These are phyloP conservation scores for Astraeus odoratus DNA, from an alignment of 768 basidiomycete genomes.

Conservation along the genomic window DNA sequence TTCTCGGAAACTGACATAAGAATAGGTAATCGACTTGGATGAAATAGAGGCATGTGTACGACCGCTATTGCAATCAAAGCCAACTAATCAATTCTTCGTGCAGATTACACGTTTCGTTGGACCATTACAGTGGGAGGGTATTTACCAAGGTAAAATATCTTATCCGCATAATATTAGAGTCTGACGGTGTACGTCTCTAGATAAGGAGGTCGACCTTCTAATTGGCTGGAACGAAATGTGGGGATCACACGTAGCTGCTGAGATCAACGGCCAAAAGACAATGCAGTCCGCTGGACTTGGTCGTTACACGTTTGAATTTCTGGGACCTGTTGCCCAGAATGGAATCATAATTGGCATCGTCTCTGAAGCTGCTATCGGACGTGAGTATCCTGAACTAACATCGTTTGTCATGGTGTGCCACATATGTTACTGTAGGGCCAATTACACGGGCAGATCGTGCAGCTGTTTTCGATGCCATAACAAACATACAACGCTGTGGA, in stretches of 20 bases:
- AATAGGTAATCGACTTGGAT: constrained; percentile 23
- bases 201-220: constrained; percentile 20
- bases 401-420: constrained; percentile 1
- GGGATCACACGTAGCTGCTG: constrained; percentile 17
- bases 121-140: constrained; percentile 22
- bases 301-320: constrained; percentile 23
- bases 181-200: constrained; percentile 10
- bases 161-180: neutral
- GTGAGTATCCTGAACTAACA: constrained; percentile 12
- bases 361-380: constrained; percentile 23
- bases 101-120: constrained; percentile 21
- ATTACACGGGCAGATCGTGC: constrained; percentile 19
- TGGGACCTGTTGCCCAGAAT: constrained; percentile 25
- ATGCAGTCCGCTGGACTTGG: constrained; percentile 22
- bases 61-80: neutral
- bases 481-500: constrained; percentile 26
- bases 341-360: constrained; percentile 26
- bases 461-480: constrained; percentile 24
- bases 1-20: constrained; percentile 2
- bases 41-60: constrained; percentile 22
- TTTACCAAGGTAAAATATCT: constrained; percentile 17
- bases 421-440: constrained; percentile 13
- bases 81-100: neutral
- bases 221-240: constrained; percentile 23
- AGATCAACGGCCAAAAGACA: constrained; percentile 25